A percentile compares a stretch with the other conserved stretches of the same genome.
Evolutionary conservation across 306 rosid species (phyloP).

Genomic region (Gillenia trifoliata): DNA sequence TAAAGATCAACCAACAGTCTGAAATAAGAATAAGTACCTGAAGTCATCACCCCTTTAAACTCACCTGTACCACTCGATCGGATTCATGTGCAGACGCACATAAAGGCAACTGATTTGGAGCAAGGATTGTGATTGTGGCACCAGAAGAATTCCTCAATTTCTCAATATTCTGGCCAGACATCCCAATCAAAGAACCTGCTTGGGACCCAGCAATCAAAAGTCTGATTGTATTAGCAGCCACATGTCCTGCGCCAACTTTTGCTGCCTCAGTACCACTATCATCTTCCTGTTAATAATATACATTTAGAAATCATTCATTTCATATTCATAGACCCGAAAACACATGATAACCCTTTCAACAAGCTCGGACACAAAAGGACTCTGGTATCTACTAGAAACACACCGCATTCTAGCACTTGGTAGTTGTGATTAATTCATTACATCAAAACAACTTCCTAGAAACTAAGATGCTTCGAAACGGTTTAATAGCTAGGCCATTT

Average conservation of each 20-base stretch:
- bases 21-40: not conserved
- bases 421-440: not conserved
- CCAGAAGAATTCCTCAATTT: conserved; percentile 83
- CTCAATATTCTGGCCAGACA: conserved; percentile 91
- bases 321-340: conserved; percentile 4
- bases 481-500: not conserved
- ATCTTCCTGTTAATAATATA: conserved; percentile 61
- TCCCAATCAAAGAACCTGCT: conserved; percentile 87
- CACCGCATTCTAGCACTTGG: not conserved
- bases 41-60: not conserved
- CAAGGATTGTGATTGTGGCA: conserved; percentile 68
- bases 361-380: not conserved
- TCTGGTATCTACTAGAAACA: not conserved
- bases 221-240: conserved; percentile 90
- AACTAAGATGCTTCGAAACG: not conserved
- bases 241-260: conserved; percentile 72
- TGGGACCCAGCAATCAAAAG: conserved; percentile 96
- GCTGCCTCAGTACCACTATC: conserved; percentile 53
- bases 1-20: not conserved
- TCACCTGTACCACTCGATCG: conserved; percentile 90
- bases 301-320: conserved; percentile 1
- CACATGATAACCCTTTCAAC: not conserved
- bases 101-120: conserved; percentile 80
- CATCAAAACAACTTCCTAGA: too few species aligned
- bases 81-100: conserved; percentile 98